These are phyloP conservation scores for Clavispora fructus DNA, from an alignment of 805 yeast genomes.

Conservation along the genomic window DNA sequence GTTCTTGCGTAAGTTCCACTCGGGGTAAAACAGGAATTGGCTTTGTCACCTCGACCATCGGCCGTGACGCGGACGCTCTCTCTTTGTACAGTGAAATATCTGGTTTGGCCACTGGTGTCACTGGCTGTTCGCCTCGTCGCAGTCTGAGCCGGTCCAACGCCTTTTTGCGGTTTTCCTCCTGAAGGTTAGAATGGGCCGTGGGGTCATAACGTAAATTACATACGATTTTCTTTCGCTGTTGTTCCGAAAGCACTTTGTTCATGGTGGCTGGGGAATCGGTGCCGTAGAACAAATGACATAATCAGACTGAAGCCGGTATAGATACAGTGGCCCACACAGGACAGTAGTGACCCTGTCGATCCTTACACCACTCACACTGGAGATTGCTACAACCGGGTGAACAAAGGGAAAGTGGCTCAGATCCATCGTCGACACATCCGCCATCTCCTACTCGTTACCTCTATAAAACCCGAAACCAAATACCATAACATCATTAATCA, in stretches of 20 bases:
- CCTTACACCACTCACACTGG: background rate
- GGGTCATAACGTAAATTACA: slow-evolving; percentile 12
- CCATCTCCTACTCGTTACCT: slow-evolving; percentile 1
- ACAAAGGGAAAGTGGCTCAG: background rate
- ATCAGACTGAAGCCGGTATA: too few relatives aligned
- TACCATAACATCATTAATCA: slow-evolving; percentile 1
- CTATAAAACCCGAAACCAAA: slow-evolving; percentile 3
- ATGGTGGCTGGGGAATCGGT: background rate
- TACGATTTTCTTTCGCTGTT: slow-evolving; percentile 33
- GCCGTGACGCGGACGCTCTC: slow-evolving; percentile 1
- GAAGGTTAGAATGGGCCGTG: slow-evolving; percentile 8
- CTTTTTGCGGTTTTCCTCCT: slow-evolving; percentile 61
- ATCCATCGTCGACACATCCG: background rate
- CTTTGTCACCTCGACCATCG: background rate
- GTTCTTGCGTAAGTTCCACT: slow-evolving; percentile 43
- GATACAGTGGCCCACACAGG: too few relatives aligned
- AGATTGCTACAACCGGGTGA: slow-evolving; percentile 4
- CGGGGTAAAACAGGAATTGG: slow-evolving; percentile 16
- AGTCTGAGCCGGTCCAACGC: slow-evolving; percentile 56
- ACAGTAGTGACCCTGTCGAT: background rate
- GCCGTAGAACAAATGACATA: too few relatives aligned
- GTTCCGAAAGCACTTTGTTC: slow-evolving; percentile 22
- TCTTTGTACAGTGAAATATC: slow-evolving; percentile 9
- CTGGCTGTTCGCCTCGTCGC: slow-evolving; percentile 21
- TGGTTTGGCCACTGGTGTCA: background rate